Percentiles rank a stretch among this genome's conserved stretches.
Evolutionary conservation across 164 flowering plant genomes (phyloP).

Genomic region (Santalum album): DNA sequence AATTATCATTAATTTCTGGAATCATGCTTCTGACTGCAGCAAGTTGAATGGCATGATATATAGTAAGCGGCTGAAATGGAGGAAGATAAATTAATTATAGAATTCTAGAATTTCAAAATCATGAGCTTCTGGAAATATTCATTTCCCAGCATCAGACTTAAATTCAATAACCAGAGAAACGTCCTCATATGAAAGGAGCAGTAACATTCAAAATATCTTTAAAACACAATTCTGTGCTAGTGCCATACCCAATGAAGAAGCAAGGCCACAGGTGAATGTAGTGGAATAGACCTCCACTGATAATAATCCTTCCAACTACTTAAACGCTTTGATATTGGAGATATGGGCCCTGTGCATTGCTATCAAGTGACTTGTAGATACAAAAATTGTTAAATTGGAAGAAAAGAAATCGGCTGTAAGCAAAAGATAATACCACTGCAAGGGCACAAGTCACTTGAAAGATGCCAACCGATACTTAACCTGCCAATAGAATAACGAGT

Average conservation of each 20-base stretch:
- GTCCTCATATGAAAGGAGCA: no score
- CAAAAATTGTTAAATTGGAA: neutral
- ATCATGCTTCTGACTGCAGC: slow-evolving; percentile 23
- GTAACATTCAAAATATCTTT: no score
- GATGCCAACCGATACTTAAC: slow-evolving; percentile 49
- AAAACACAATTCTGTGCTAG: neutral
- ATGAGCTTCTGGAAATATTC: no score
- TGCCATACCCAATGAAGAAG: slow-evolving; percentile 89
- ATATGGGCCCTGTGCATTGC: slow-evolving; percentile 46
- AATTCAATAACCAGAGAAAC: no score
- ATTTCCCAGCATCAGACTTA: no score
- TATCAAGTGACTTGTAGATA: slow-evolving; percentile 1
- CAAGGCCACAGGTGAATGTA: slow-evolving; percentile 71
- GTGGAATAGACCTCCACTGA: slow-evolving; percentile 78
- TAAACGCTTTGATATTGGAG: slow-evolving; percentile 30
- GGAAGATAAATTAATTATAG: neutral
- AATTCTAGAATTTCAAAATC: no score
- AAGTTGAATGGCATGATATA: slow-evolving; percentile 51
- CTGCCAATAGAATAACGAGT: slow-evolving; percentile 24
- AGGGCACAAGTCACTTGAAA: slow-evolving; percentile 52
- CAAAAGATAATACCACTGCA: slow-evolving; percentile 45
- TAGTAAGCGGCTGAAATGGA: slow-evolving; percentile 59
- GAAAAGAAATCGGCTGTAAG: neutral
- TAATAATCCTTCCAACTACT: slow-evolving; percentile 72
- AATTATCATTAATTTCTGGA: slow-evolving; percentile 15